phyloP scores from a whole-genome alignment of 2,329 filamentous ascomycete species.

The Pyrenochaeta sp. region DNA sequence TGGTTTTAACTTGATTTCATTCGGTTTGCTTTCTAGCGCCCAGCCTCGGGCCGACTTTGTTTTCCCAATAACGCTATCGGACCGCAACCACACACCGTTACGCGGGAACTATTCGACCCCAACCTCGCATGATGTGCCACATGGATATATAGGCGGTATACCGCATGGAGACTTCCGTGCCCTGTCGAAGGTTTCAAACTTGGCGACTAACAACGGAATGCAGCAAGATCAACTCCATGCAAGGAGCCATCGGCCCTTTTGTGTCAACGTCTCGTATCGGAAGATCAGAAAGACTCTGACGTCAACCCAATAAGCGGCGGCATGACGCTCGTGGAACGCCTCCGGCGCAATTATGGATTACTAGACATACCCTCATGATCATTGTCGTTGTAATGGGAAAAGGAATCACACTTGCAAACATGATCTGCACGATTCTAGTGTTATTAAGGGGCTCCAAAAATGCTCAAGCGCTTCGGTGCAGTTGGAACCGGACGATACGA shows the following conservation, averaged over 20 bases:
- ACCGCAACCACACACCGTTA: neutral
- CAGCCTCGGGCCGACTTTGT: neutral
- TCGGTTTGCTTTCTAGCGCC: slow-evolving; percentile 3
- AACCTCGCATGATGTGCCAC: neutral
- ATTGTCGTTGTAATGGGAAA: neutral
- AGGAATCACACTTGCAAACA: too few relatives aligned
- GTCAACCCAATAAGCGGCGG: neutral
- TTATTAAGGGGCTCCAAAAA: too few relatives aligned
- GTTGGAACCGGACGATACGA: too few relatives aligned
- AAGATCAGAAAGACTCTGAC: neutral
- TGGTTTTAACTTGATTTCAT: neutral
- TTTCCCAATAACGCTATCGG: neutral
- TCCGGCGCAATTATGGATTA: neutral
- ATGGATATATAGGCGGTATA: neutral
- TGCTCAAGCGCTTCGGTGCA: too few relatives aligned
- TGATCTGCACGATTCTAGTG: too few relatives aligned
- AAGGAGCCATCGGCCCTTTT: neutral
- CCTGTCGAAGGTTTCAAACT: neutral
- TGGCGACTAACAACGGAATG: neutral
- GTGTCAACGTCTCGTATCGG: neutral
- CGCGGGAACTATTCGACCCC: neutral
- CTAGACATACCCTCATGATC: neutral
- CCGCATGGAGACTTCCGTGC: neutral
- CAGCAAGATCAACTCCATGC: neutral
- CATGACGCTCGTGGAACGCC: neutral